Evolutionary conservation across 768 basidiomycete genomes (phyloP).

Genomic region (Lactifluus rugatus): DNA sequence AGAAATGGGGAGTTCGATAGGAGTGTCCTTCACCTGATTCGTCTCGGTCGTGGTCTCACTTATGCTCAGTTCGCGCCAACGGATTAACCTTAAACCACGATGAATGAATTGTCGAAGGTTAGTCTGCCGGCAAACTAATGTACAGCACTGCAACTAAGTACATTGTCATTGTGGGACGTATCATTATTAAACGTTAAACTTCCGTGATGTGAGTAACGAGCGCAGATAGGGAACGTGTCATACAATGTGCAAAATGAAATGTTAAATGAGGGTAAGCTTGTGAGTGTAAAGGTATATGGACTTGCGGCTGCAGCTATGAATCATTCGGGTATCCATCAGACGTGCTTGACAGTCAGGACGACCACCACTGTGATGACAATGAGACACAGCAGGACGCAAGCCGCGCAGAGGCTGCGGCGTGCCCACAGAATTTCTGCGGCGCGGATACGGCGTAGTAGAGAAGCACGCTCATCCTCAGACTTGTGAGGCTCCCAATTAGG

Average conservation of each 20-base stretch:
- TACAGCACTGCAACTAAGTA: background rate
- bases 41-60: background rate
- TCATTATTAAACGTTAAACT: background rate
- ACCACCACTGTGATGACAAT: constrained; percentile 19
- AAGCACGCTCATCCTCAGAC: constrained; percentile 28
- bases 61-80: background rate
- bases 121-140: background rate
- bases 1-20: too few species aligned
- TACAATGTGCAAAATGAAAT: background rate
- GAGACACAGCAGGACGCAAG: constrained; percentile 17
- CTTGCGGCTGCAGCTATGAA: background rate
- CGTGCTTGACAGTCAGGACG: constrained; percentile 18
- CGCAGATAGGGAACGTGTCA: background rate
- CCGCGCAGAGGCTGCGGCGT: constrained; percentile 28
- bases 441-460: constrained; percentile 28
- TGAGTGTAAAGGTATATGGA: background rate
- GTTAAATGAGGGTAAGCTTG: background rate
- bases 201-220: background rate
- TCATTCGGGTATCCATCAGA: background rate
- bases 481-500: constrained; percentile 30
- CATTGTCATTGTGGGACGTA: background rate
- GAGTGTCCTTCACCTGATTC: too few species aligned
- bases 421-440: constrained; percentile 35
- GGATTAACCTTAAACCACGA: background rate
- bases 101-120: background rate